These are phyloP conservation scores for Erysiphe pulchra DNA, from an alignment of 2,329 filamentous ascomycete genomes.

Conservation along the genomic window DNA sequence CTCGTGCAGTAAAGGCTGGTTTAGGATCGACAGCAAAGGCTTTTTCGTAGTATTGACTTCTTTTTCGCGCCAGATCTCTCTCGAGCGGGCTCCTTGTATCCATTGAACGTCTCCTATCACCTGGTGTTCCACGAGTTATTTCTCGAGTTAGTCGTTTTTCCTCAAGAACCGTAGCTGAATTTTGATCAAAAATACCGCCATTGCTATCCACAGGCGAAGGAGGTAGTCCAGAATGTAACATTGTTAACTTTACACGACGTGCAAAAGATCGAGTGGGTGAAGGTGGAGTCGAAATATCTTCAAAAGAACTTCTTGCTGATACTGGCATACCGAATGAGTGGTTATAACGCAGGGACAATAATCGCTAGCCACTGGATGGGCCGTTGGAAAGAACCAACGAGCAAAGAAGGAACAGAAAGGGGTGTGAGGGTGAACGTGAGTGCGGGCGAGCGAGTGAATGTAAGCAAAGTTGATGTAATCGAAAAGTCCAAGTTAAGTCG, in stretches of 20 bases:
- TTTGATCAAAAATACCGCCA: slow-evolving; percentile 3
- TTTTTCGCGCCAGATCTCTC: slow-evolving; percentile 9
- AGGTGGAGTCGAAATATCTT: neutral
- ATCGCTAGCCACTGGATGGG: too few relatives aligned
- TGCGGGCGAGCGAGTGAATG: too few relatives aligned
- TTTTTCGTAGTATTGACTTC: slow-evolving; percentile 13
- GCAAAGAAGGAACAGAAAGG: too few relatives aligned
- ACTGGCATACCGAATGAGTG: neutral
- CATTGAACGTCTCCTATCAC: slow-evolving; percentile 8
- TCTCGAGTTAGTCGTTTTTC: slow-evolving; percentile 8
- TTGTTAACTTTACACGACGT: slow-evolving; percentile 2
- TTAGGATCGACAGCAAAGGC: slow-evolving; percentile 13
- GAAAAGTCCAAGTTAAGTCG: too few relatives aligned
- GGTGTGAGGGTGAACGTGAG: too few relatives aligned
- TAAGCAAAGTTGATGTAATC: too few relatives aligned
- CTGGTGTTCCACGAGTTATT: slow-evolving; percentile 10
- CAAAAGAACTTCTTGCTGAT: neutral
- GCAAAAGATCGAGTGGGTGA: neutral
- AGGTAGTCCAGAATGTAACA: slow-evolving; percentile 5
- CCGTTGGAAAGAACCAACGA: too few relatives aligned
- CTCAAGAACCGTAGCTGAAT: slow-evolving; percentile 4
- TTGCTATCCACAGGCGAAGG: slow-evolving; percentile 10
- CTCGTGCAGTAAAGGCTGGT: slow-evolving; percentile 7
- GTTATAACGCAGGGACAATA: neutral
- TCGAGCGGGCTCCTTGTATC: slow-evolving; percentile 10